These are phyloP conservation scores for Pseudocercospora musae DNA, from an alignment of 2,329 filamentous ascomycete genomes.

Conservation along the genomic window DNA sequence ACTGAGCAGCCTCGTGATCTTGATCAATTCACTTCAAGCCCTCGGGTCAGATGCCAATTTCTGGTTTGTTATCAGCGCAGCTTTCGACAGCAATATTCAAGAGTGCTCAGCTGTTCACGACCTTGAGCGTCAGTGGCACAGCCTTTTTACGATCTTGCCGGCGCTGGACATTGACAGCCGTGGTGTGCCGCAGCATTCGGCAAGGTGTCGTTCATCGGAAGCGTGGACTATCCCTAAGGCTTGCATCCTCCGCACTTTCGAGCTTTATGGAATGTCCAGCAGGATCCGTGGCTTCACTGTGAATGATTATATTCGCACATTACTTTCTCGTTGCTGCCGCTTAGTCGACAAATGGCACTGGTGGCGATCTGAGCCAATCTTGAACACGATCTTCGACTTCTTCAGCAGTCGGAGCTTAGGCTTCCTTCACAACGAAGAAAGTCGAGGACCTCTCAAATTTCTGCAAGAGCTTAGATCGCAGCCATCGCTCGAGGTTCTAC, in stretches of 20 bases:
- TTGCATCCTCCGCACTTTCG: conserved; percentile 48
- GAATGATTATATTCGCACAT: conserved; percentile 54
- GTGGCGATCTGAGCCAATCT: conserved; percentile 53
- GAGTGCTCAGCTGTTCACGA: conserved; percentile 25
- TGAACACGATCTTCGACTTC: conserved; percentile 57
- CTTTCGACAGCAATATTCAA: conserved; percentile 28
- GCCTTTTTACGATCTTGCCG: conserved; percentile 54
- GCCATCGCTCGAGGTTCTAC: conserved; percentile 44
- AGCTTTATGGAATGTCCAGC: conserved; percentile 45
- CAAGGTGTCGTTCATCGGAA: conserved; percentile 40
- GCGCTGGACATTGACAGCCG: conserved; percentile 50
- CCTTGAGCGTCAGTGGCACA: conserved; percentile 41
- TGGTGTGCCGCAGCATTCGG: conserved; percentile 34
- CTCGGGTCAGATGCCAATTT: conserved; percentile 37
- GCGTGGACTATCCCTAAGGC: conserved; percentile 51
- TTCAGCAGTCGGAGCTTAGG: conserved; percentile 54
- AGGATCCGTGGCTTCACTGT: conserved; percentile 43
- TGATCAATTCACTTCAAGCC: conserved; percentile 42
- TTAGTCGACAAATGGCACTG: conserved; percentile 57
- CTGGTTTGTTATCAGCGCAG: conserved; percentile 43
- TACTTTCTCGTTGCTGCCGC: conserved; percentile 52
- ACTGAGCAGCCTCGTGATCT: conserved; percentile 48
- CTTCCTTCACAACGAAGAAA: conserved; percentile 52
- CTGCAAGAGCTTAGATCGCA: conserved; percentile 49
- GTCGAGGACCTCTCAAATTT: conserved; percentile 52